Evolutionary conservation across 352 stramenopile genomes (phyloP).

Genomic region (Pythium sukuiense): DNA sequence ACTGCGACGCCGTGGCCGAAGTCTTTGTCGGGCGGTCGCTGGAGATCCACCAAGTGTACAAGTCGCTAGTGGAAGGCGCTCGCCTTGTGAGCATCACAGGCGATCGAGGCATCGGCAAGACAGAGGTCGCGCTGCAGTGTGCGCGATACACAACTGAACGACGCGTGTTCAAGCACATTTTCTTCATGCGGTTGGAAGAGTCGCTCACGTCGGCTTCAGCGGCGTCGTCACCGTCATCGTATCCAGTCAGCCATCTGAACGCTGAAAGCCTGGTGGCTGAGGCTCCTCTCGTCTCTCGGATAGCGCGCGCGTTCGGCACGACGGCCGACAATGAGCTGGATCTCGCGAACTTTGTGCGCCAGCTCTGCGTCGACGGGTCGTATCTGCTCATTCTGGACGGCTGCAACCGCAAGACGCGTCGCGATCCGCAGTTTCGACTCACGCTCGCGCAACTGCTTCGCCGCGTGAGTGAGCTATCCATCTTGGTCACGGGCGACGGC

Average conservation of each 20-base stretch:
- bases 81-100: conserved; percentile 75
- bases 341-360: conserved; percentile 54
- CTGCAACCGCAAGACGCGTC: conserved; percentile 55
- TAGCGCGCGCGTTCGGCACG: conserved; percentile 18
- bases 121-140: conserved; percentile 71
- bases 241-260: background rate
- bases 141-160: conserved; percentile 79
- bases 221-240: background rate
- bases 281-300: conserved; percentile 17
- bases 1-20: conserved; percentile 74
- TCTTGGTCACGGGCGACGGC: conserved; percentile 68
- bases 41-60: conserved; percentile 80
- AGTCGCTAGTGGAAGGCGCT: conserved; percentile 73
- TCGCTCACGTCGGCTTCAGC: background rate
- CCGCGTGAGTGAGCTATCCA: conserved; percentile 56
- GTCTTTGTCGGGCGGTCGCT: conserved; percentile 77
- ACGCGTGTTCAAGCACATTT: conserved; percentile 70
- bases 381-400: conserved; percentile 80
- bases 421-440: conserved; percentile 43
- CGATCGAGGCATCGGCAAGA: conserved; percentile 78
- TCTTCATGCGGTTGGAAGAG: conserved; percentile 58
- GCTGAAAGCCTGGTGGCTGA: background rate
- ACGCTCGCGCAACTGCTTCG: conserved; percentile 56
- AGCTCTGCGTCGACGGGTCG: conserved; percentile 42
- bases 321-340: conserved; percentile 28